phyloP scores from a whole-genome alignment of 768 basidiomycete genomes.

The Kwoniella dejecticola region DNA sequence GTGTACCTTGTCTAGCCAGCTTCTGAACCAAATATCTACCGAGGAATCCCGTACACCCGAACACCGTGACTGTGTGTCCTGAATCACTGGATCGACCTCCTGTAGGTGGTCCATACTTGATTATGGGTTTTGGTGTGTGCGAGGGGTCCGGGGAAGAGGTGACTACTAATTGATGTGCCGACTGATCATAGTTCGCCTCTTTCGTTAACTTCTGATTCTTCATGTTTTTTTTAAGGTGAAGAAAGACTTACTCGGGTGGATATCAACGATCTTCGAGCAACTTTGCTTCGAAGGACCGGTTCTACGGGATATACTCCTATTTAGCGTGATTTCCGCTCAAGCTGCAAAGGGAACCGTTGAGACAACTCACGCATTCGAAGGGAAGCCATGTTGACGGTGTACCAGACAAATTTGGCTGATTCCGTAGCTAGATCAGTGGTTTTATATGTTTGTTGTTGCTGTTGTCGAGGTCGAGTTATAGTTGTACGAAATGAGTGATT shows the following conservation, averaged over 20 bases:
- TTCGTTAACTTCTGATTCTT: not conserved
- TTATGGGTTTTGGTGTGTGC: constrained; percentile 59
- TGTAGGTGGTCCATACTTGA: constrained; percentile 69
- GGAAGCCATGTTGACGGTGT: constrained; percentile 25
- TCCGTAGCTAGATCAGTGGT: no score
- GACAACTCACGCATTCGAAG: constrained; percentile 27
- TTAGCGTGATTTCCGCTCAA: not conserved
- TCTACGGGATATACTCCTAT: constrained; percentile 17
- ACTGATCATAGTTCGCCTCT: constrained; percentile 25
- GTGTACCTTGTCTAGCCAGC: constrained; percentile 90
- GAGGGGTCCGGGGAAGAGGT: constrained; percentile 25
- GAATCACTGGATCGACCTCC: constrained; percentile 73
- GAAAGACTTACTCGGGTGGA: constrained; percentile 31
- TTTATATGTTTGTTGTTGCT: not conserved
- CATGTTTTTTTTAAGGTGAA: not conserved
- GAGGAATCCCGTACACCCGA: constrained; percentile 93
- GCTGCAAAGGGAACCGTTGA: not conserved
- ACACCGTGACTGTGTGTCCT: constrained; percentile 92
- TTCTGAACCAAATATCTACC: constrained; percentile 92
- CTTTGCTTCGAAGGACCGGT: constrained; percentile 30
- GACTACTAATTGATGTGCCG: constrained; percentile 52
- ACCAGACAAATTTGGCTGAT: no score
- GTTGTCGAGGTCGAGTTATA: not conserved
- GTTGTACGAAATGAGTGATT: constrained; percentile 15
- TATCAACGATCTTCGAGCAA: constrained; percentile 12